phyloP scores from a whole-genome alignment of 352 stramenopile genomes.

The Phytophthora sp. region DNA sequence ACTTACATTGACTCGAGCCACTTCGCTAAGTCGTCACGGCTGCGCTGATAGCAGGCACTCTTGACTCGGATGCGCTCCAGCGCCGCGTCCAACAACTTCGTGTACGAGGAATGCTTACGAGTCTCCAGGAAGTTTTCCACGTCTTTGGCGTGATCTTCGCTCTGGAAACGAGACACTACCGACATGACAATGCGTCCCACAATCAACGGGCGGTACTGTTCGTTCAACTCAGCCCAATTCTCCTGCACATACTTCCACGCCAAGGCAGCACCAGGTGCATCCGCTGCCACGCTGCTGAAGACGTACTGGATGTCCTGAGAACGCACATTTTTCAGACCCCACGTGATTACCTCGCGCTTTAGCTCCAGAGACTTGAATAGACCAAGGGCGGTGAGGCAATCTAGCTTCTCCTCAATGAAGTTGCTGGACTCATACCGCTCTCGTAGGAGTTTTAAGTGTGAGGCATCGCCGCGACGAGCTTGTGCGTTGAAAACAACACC shows the following conservation, averaged over 20 bases:
- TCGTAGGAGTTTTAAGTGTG: constrained; percentile 53
- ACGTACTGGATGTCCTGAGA: constrained; percentile 86
- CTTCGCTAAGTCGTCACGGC: constrained; percentile 54
- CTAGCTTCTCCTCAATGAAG: constrained; percentile 84
- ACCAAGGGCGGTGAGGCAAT: constrained; percentile 78
- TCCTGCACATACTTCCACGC: constrained; percentile 81
- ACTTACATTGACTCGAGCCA: constrained; percentile 49
- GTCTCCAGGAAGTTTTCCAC: constrained; percentile 66
- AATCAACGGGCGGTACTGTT: constrained; percentile 63
- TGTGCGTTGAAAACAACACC: constrained; percentile 70
- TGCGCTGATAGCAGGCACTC: constrained; percentile 62
- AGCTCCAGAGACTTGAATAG: constrained; percentile 61
- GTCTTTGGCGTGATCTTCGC: constrained; percentile 49
- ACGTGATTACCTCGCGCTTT: constrained; percentile 75
- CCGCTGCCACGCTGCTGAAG: constrained; percentile 74
- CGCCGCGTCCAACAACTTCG: constrained; percentile 63
- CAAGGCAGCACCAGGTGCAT: constrained; percentile 52
- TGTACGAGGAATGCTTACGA: constrained; percentile 77
- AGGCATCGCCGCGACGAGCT: constrained; percentile 48
- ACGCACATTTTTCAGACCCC: constrained; percentile 69
- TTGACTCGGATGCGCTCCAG: constrained; percentile 83
- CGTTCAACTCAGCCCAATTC: constrained; percentile 70
- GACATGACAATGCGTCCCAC: constrained; percentile 76
- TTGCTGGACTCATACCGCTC: constrained; percentile 73
- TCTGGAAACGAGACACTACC: constrained; percentile 71